Evolutionary conservation across 345 rosid genomes (phyloP).

Genomic region (Reutealis trisperma): DNA sequence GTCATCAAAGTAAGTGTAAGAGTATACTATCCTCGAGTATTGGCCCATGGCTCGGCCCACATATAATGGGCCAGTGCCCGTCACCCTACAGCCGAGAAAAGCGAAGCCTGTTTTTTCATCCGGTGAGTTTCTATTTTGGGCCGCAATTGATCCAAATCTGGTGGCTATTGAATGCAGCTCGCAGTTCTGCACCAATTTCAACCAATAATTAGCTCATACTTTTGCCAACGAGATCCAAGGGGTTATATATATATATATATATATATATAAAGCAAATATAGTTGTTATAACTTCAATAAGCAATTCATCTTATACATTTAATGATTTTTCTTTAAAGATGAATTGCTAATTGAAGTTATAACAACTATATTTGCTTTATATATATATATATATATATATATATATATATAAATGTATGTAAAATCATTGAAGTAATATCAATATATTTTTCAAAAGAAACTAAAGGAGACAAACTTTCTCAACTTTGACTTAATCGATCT

Average conservation of each 20-base stretch:
- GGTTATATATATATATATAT: too few relatives aligned
- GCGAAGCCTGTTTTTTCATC: conserved; percentile 94
- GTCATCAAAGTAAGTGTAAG: conserved; percentile 82
- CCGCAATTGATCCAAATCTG: conserved; percentile 89
- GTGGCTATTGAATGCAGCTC: conserved; percentile 90
- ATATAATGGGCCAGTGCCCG: conserved; percentile 77
- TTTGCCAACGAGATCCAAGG: too few relatives aligned
- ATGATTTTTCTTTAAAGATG: too few relatives aligned
- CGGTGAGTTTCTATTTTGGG: conserved; percentile 72
- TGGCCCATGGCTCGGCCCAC: conserved; percentile 99
- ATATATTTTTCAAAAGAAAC: background rate
- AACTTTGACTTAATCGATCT: background rate
- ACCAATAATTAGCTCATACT: background rate
- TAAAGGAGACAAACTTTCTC: background rate
- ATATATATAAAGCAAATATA: too few relatives aligned
- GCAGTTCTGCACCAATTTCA: conserved; percentile 60
- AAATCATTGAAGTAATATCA: too few relatives aligned
- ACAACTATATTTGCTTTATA: too few relatives aligned
- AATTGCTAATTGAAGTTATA: too few relatives aligned
- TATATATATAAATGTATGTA: too few relatives aligned
- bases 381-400: too few relatives aligned
- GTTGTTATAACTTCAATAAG: too few relatives aligned
- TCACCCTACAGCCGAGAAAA: conserved; percentile 69
- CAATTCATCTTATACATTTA: too few relatives aligned
- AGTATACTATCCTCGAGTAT: conserved; percentile 87